Conservation (phyloP, 1,139 yeast species). For the Yueomyces sp. region DNA sequence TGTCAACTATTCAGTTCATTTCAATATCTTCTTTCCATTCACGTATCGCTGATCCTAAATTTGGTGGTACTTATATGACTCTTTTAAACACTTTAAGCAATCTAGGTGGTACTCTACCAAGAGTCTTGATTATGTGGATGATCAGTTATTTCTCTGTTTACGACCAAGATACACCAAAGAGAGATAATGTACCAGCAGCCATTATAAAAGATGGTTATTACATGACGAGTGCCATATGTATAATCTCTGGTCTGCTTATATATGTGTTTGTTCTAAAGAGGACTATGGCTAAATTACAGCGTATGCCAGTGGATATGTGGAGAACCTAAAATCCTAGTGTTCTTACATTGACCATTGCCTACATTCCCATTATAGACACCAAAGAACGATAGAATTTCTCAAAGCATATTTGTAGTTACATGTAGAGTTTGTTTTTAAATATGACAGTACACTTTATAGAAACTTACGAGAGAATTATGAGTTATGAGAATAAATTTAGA, state of each 20-base stretch:
- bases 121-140: conserved; percentile 58
- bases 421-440: too few relatives aligned
- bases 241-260: conserved; percentile 50
- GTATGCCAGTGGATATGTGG: conserved; percentile 26
- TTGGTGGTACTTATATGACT: conserved; percentile 98
- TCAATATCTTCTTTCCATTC: conserved; percentile 92
- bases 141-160: conserved; percentile 70
- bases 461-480: too few relatives aligned
- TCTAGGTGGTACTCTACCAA: conserved; percentile 97
- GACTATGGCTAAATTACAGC: conserved; percentile 29
- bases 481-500: too few relatives aligned
- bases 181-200: neutral
- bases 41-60: conserved; percentile 84
- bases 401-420: too few relatives aligned
- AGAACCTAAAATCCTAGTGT: conserved; percentile 11
- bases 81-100: conserved; percentile 83
- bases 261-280: conserved; percentile 55
- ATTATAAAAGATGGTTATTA: conserved; percentile 72
- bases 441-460: too few relatives aligned
- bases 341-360: too few relatives aligned
- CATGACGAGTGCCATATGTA: conserved; percentile 61
- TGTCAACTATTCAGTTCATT: conserved; percentile 92
- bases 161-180: conserved; percentile 13
- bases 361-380: too few relatives aligned
- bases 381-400: too few relatives aligned